Evolutionary conservation across 192 early-diverging fungal genomes (phyloP).

Genomic region (Mortierella claussenii): DNA sequence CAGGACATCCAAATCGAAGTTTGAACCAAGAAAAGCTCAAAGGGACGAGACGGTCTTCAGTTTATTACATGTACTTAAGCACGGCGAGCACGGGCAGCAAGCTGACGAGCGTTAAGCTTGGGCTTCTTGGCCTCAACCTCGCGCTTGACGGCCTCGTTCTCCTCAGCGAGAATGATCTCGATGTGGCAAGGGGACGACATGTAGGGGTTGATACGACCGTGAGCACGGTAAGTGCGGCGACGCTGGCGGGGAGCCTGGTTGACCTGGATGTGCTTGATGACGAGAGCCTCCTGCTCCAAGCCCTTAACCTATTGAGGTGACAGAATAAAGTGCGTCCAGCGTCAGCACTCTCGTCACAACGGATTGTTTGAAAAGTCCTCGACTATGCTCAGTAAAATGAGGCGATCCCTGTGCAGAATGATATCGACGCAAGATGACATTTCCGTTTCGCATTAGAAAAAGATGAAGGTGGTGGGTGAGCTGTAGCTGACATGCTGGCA

Average conservation of each 20-base stretch:
- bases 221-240: conserved; percentile 97
- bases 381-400: not conserved
- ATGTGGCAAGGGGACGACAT: conserved; percentile 96
- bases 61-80: conserved; percentile 50
- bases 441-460: too few species aligned
- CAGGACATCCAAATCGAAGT: too few species aligned
- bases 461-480: too few species aligned
- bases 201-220: conserved; percentile 90
- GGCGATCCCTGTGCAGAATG: too few species aligned
- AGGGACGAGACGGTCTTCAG: conserved; percentile 25
- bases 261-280: conserved; percentile 96
- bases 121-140: conserved; percentile 73
- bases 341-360: not conserved
- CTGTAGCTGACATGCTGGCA: too few species aligned
- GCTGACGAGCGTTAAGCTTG: conserved; percentile 66
- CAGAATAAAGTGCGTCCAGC: not conserved
- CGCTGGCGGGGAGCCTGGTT: conserved; percentile 98
- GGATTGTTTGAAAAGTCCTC: not conserved
- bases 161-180: conserved; percentile 94
- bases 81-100: conserved; percentile 63
- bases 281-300: conserved; percentile 86
- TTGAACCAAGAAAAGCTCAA: conserved; percentile 16
- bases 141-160: conserved; percentile 80
- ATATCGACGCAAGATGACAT: too few species aligned
- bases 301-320: conserved; percentile 77